Evolutionary conservation across 192 early-diverging fungal genomes (phyloP), one percentile per base, ranked within the genome.

Genomic region (Coemansia sp.): DNA sequence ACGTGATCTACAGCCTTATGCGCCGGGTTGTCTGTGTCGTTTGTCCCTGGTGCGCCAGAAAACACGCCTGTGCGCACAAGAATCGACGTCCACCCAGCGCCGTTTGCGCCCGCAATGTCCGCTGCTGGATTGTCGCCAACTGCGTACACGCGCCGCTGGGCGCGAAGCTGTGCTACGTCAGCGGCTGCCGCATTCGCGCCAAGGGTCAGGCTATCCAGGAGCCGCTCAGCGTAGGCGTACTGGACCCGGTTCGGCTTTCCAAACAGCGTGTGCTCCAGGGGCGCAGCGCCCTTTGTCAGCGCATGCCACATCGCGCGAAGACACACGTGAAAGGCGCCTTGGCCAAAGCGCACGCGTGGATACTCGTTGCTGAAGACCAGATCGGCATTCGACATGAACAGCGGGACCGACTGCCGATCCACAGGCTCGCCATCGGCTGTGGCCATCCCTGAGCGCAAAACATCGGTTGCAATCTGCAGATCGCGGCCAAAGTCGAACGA

Each of bases 401-500:
- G 59, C 3, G 93, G 92, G 2, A 88, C 71, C 48, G 66, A 72
- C 62, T 88, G 86, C 17, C 66, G 54, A 25, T 82, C 67, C 13
- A 38, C 57, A 66, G 80, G 82, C 34, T 71, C 72, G 9, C 82
- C 84, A 15, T 88, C 88, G 17, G 88, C 37, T 19, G 66, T 70
- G 3, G 87, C 92, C 38, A 83, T 70, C 62, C 84, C 55, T 33
- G 84, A 82, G 27, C 79, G 74, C 28, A 93, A 74, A 1, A 92
- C 75, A 45, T 97, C 94, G 54, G 87, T 79, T 41, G 83, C 84
- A 1, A 94, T 74, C 69, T 95, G 93, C 55, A 93, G 66, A 62
- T 95, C 94, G 37, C 89, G 85, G 29, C 93, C 94, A 91, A 89
- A 95, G 64, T 97, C 87, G 20, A 79, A 74, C 31, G 91, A 90